Evolutionary conservation across 371 early-diverging fungal genomes (phyloP).

Genomic region (Mucor saturninus): DNA sequence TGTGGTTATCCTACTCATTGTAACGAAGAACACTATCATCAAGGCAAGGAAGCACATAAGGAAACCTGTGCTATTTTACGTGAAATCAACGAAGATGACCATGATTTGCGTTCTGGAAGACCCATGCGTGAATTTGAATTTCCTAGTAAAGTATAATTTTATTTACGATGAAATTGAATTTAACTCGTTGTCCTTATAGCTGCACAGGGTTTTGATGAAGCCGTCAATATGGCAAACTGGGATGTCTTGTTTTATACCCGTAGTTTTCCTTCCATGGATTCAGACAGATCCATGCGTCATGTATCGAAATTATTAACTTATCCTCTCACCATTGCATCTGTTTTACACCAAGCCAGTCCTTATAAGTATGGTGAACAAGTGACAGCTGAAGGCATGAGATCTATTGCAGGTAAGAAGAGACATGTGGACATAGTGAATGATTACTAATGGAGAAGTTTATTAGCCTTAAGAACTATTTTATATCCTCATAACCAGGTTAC

Average conservation of each 20-base stretch:
- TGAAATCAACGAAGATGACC: slow-evolving; percentile 83
- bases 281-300: slow-evolving; percentile 79
- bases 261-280: slow-evolving; percentile 77
- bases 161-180: neutral
- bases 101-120: slow-evolving; percentile 82
- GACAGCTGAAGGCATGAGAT: slow-evolving; percentile 76
- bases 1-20: slow-evolving; percentile 90
- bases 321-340: slow-evolving; percentile 82
- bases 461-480: slow-evolving; percentile 74
- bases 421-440: neutral
- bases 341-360: slow-evolving; percentile 77
- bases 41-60: slow-evolving; percentile 62
- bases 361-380: slow-evolving; percentile 71
- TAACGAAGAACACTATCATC: slow-evolving; percentile 72
- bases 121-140: slow-evolving; percentile 84
- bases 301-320: slow-evolving; percentile 83
- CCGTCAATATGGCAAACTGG: slow-evolving; percentile 83
- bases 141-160: slow-evolving; percentile 58
- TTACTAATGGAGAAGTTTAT: slow-evolving; percentile 2
- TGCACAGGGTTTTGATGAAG: slow-evolving; percentile 77
- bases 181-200: slow-evolving; percentile 32
- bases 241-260: slow-evolving; percentile 85
- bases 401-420: slow-evolving; percentile 59
- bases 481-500: slow-evolving; percentile 59
- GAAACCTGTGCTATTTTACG: slow-evolving; percentile 56